Evolutionary conservation across 2,329 filamentous ascomycete genomes (phyloP), one percentile per base, ranked within the genome.

Genomic region (Bipolaris sorokiniana): DNA sequence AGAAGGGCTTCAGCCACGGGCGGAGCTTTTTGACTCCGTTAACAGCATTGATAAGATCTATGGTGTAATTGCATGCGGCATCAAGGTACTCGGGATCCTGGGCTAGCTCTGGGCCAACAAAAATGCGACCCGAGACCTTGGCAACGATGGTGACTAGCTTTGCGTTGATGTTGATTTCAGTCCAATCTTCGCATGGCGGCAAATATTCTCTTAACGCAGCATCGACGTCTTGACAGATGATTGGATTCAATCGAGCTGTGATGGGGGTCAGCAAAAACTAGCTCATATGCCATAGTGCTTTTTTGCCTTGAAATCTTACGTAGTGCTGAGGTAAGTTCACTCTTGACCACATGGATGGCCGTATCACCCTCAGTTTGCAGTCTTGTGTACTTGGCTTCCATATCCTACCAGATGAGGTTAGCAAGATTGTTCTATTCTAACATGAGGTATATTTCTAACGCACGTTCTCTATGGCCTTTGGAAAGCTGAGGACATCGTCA

Each of bases 301-400:
- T 13, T 28, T 28, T 10, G 26, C 9, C 26, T 28, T 18, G 34
- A 3, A 13, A 10, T 56, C 67, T n/a, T 62, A 76, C 73, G 48
- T n/a, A 77, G 65, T 28, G 68, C 65, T 16, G 74, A 73, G 7
- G 73, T 77, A 9, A 77, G 62, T 40, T 76, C 71, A 0, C 68
- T 64, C 53, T 67, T 74, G 50, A 77, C 59, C 3, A 68, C 53
- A 48, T 75, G 70, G 0, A 52, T 10, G 1, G 62, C 18, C 3
- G 68, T 16, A 2, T 54, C 42, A 5, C 63, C 50, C 4, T 73
- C 69, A 2, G 64, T 54, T 3, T 44, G 7, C 13, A 76, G 7
- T 7, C 59, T 64, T 6, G 74, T 77, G 52, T 76, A 76, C 34
- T 69, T 75, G 5, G 53, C 47, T 41, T 74, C 70, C 65, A 77